Percentiles rank a stretch among this genome's conserved stretches.
Conservation (phyloP, 2,329 filamentous ascomycete genomes). For the Epichloe hybrida region DNA sequence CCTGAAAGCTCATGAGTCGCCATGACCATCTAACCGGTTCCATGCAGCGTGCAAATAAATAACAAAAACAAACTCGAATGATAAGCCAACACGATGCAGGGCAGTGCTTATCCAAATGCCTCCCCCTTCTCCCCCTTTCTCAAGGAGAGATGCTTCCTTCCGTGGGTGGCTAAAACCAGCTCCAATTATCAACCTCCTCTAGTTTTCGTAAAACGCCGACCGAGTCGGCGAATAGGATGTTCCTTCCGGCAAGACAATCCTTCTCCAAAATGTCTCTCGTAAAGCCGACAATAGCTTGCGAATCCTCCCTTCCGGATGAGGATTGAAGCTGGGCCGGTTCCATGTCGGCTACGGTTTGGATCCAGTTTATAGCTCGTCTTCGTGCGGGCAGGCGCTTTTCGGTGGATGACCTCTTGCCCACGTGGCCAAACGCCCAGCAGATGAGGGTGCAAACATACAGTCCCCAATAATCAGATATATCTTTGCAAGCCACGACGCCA, state of each 20-base stretch:
- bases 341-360: conserved; percentile 27
- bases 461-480: conserved; percentile 40
- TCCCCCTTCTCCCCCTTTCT: background rate
- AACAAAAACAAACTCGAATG: too few species aligned
- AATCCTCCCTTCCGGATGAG: conserved; percentile 19
- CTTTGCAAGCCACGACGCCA: conserved; percentile 12
- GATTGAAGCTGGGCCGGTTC: conserved; percentile 25
- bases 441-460: conserved; percentile 44
- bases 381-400: conserved; percentile 11
- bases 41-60: too few species aligned
- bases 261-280: conserved; percentile 32
- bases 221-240: conserved; percentile 38
- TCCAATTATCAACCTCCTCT: conserved; percentile 29
- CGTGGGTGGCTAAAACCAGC: conserved; percentile 14
- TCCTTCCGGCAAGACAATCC: conserved; percentile 35
- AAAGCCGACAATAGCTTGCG: conserved; percentile 36
- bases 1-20: background rate
- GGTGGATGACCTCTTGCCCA: conserved; percentile 10
- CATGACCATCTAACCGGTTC: background rate
- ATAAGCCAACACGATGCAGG: too few species aligned
- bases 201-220: conserved; percentile 37
- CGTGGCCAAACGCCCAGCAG: conserved; percentile 42
- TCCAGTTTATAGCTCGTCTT: conserved; percentile 22
- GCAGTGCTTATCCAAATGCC: background rate
- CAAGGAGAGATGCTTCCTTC: background rate